Percentiles rank a stretch among this genome's conserved stretches.
phyloP scores from a whole-genome alignment of 106 monocot species.

The Posidonia australis region DNA sequence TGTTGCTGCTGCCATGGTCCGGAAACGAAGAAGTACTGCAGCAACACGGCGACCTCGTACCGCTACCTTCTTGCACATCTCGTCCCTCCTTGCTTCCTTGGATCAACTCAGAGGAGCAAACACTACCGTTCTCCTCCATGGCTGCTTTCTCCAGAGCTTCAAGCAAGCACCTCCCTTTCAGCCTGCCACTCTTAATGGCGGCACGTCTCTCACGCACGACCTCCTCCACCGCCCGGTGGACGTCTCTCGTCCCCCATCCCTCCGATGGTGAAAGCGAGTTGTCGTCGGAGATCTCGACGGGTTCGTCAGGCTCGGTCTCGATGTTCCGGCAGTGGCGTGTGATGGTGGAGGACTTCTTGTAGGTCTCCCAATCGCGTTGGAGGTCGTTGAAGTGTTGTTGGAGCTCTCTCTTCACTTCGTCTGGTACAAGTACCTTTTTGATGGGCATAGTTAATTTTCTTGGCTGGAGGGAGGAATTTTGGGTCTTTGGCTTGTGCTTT shows the following conservation, averaged over 20 bases:
- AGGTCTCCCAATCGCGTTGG: constrained; percentile 20
- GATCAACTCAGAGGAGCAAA: not conserved
- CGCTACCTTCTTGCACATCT: no score
- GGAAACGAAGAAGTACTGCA: no score
- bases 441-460: no score
- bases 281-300: no score
- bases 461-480: no score
- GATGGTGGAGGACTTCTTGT: constrained; percentile 10
- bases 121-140: not conserved
- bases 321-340: not conserved
- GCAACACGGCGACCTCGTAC: not conserved
- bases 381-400: constrained; percentile 9
- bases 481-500: no score
- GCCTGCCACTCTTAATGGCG: not conserved
- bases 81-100: not conserved
- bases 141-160: constrained; percentile 16
- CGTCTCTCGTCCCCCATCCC: not conserved
- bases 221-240: not conserved
- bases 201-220: constrained; percentile 1
- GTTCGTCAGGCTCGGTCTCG: no score
- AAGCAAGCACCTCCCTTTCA: constrained; percentile 14
- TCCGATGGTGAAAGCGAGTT: not conserved
- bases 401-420: constrained; percentile 2
- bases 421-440: no score
- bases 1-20: not conserved